phyloP scores from a whole-genome alignment of 768 basidiomycete species.

The Leccinum disarticulatum region DNA sequence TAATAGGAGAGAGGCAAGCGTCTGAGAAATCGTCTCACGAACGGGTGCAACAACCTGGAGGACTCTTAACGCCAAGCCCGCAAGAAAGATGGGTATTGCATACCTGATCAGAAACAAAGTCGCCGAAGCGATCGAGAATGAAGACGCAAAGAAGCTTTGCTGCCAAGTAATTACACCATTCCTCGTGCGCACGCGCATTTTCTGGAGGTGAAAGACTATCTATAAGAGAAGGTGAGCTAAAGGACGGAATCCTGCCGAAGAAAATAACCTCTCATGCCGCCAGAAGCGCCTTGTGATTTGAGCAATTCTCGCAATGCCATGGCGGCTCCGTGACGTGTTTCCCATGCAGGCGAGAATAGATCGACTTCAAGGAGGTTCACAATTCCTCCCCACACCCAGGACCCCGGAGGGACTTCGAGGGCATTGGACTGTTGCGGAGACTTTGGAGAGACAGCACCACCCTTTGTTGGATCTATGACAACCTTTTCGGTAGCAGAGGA shows the following conservation, averaged over 20 bases:
- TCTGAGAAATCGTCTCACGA: conserved; percentile 93
- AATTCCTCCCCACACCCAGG: conserved; percentile 87
- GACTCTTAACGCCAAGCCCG: not conserved
- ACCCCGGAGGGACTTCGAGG: conserved; percentile 69
- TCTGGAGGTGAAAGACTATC: conserved; percentile 52
- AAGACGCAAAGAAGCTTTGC: conserved; percentile 86
- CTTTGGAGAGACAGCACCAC: conserved; percentile 81
- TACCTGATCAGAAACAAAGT: conserved; percentile 92
- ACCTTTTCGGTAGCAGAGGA: conserved; percentile 57
- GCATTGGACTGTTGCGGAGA: conserved; percentile 74
- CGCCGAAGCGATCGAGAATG: conserved; percentile 95
- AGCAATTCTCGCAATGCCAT: conserved; percentile 88
- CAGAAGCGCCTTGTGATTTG: conserved; percentile 76
- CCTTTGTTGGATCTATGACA: conserved; percentile 76
- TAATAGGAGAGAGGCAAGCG: conserved; percentile 82
- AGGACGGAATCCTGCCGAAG: no score
- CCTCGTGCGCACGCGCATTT: conserved; percentile 70
- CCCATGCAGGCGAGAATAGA: conserved; percentile 86
- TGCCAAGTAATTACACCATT: conserved; percentile 88
- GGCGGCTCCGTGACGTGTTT: conserved; percentile 90
- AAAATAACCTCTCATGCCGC: conserved; percentile 73
- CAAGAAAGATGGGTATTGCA: conserved; percentile 8
- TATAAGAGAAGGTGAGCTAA: conserved; percentile 27
- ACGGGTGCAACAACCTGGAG: conserved; percentile 90
- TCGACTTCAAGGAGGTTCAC: conserved; percentile 78